phyloP scores from a whole-genome alignment of 129 eudicot genomes.

The Heracleum sosnowskyi region DNA sequence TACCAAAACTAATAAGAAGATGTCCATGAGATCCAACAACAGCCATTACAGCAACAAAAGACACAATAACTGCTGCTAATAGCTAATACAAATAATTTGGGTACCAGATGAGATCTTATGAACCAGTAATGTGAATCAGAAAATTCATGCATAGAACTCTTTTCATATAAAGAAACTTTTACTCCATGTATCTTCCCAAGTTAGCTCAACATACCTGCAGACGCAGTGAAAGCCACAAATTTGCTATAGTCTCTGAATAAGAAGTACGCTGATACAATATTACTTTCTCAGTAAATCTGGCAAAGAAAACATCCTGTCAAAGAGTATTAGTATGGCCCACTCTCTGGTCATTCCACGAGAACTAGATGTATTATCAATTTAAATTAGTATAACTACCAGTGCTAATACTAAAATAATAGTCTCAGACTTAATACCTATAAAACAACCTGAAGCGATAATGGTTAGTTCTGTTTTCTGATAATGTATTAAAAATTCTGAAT shows the following conservation, averaged over 20 bases:
- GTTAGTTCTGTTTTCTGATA: background rate
- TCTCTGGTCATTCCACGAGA: background rate
- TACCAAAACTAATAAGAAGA: slow-evolving; percentile 64
- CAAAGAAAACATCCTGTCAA: slow-evolving; percentile 60
- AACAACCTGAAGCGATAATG: background rate
- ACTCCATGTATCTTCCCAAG: background rate
- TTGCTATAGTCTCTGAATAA: slow-evolving; percentile 69
- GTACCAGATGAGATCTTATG: slow-evolving; percentile 5
- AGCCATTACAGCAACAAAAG: slow-evolving; percentile 81
- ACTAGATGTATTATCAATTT: background rate
- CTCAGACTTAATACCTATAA: background rate
- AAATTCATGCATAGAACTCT: background rate
- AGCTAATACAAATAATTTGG: slow-evolving; percentile 34
- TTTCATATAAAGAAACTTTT: background rate
- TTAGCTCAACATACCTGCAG: slow-evolving; percentile 53
- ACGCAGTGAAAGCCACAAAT: slow-evolving; percentile 95
- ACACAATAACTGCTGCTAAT: slow-evolving; percentile 85
- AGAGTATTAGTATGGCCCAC: slow-evolving; percentile 15
- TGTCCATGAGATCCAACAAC: slow-evolving; percentile 66
- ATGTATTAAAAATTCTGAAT: background rate
- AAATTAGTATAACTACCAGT: background rate
- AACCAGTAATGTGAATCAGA: background rate
- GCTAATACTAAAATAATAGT: background rate
- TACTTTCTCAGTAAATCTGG: slow-evolving; percentile 50
- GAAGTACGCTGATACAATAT: slow-evolving; percentile 76